Evolutionary conservation across 2,329 filamentous ascomycete species (phyloP).

Genomic region (Colletotrichum sansevieriae): DNA sequence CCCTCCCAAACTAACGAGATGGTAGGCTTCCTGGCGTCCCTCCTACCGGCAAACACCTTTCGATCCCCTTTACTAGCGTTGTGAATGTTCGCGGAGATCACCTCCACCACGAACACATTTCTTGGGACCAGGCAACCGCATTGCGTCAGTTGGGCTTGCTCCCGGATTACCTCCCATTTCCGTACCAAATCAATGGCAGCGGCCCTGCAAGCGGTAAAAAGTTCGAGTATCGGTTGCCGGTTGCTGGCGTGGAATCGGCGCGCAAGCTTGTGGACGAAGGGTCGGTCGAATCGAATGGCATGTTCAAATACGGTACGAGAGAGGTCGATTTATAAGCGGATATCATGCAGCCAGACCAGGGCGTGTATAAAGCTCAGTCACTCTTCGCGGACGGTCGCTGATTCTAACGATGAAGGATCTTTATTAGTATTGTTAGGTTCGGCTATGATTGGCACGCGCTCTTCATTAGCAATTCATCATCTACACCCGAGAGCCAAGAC

Average conservation of each 20-base stretch:
- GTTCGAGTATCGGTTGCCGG: slow-evolving; percentile 51
- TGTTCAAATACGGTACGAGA: slow-evolving; percentile 45
- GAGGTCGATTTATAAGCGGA: slow-evolving; percentile 30
- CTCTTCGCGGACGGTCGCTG: slow-evolving; percentile 4
- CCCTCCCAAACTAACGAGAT: neutral
- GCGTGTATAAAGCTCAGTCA: slow-evolving; percentile 2
- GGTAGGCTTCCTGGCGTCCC: slow-evolving; percentile 65
- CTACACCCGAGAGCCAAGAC: slow-evolving; percentile 15
- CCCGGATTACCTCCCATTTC: slow-evolving; percentile 72
- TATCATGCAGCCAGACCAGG: neutral
- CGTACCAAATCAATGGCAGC: slow-evolving; percentile 46
- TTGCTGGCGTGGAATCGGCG: slow-evolving; percentile 49
- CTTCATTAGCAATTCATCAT: slow-evolving; percentile 18
- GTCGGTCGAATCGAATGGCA: slow-evolving; percentile 49
- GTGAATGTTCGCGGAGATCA: slow-evolving; percentile 74
- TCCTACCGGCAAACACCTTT: slow-evolving; percentile 64
- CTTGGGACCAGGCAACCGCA: slow-evolving; percentile 76
- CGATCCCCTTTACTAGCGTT: slow-evolving; percentile 72
- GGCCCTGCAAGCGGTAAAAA: slow-evolving; percentile 31
- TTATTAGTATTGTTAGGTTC: slow-evolving; percentile 11
- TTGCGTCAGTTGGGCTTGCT: slow-evolving; percentile 71
- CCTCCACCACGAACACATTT: slow-evolving; percentile 75
- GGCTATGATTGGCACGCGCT: slow-evolving; percentile 10
- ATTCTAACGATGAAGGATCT: slow-evolving; percentile 23
- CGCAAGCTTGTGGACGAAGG: slow-evolving; percentile 50